These are phyloP conservation scores for Gossypium australe DNA, from an alignment of 345 rosid genomes.

Conservation along the genomic window DNA sequence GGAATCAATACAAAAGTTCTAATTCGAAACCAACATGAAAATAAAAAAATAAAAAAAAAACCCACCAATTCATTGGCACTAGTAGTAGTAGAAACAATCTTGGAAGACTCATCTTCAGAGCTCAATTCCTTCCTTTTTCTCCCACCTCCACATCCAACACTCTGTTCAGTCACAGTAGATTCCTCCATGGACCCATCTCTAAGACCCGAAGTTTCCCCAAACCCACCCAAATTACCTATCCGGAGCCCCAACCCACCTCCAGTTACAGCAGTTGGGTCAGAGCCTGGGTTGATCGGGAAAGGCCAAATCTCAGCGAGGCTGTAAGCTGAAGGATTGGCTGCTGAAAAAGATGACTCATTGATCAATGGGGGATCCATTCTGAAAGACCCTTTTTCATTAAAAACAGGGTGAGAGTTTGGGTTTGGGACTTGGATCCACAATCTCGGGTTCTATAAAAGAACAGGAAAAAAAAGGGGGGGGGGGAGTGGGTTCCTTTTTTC, in stretches of 20 bases:
- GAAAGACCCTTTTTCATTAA: slow-evolving; percentile 12
- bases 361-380: slow-evolving; percentile 79
- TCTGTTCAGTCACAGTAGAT: slow-evolving; percentile 61
- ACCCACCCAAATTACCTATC: slow-evolving; percentile 46
- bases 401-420: slow-evolving; percentile 11
- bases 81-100: slow-evolving; percentile 72
- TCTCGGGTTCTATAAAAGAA: background rate
- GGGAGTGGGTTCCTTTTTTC: background rate
- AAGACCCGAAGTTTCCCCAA: slow-evolving; percentile 40
- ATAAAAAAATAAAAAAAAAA: background rate
- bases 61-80: slow-evolving; percentile 75
- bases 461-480: background rate
- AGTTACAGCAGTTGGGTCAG: slow-evolving; percentile 15
- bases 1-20: background rate
- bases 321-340: slow-evolving; percentile 66
- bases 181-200: slow-evolving; percentile 31
- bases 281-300: slow-evolving; percentile 43
- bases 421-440: slow-evolving; percentile 24
- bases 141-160: slow-evolving; percentile 46
- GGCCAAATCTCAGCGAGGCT: slow-evolving; percentile 91
- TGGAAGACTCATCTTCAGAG: slow-evolving; percentile 69
- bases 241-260: slow-evolving; percentile 51
- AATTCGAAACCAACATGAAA: too few relatives aligned
- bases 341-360: slow-evolving; percentile 38
- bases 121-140: slow-evolving; percentile 67